Percentiles rank a stretch among this genome's conserved stretches.
These are phyloP conservation scores for Cystobasidium slooffiae DNA, from an alignment of 1,284 basidiomycete species.

Conservation along the genomic window DNA sequence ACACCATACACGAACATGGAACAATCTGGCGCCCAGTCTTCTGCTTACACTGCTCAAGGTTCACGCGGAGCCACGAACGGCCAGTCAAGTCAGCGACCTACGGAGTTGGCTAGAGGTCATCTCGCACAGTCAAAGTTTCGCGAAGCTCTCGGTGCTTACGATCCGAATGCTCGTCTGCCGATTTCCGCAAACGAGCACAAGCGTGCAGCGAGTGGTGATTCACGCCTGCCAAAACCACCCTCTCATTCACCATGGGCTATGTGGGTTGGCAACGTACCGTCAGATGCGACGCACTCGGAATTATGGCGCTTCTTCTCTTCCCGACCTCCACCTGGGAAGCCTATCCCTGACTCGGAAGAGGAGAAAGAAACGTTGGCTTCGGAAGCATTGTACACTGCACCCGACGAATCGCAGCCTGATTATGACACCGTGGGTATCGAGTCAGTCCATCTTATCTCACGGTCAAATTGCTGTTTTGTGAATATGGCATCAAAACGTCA, in stretches of 20 bases:
- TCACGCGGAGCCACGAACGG: background rate
- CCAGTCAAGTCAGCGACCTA: slow-evolving; percentile 25
- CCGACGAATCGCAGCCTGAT: slow-evolving; percentile 47
- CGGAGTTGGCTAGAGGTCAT: slow-evolving; percentile 46
- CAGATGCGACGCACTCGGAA: slow-evolving; percentile 81
- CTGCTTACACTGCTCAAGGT: background rate
- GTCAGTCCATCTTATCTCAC: slow-evolving; percentile 88
- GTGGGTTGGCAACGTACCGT: slow-evolving; percentile 89
- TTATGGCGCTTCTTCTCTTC: slow-evolving; percentile 81
- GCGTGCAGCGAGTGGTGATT: slow-evolving; percentile 12
- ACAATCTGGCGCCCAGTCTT: background rate
- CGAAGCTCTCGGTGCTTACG: slow-evolving; percentile 38
- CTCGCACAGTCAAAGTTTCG: slow-evolving; percentile 47
- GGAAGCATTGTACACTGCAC: slow-evolving; percentile 38
- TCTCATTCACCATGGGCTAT: slow-evolving; percentile 65
- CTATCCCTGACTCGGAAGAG: slow-evolving; percentile 45
- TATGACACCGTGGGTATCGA: slow-evolving; percentile 66
- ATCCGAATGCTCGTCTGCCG: slow-evolving; percentile 27
- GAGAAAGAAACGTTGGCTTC: slow-evolving; percentile 32
- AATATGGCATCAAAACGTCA: slow-evolving; percentile 74
- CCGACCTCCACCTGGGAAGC: slow-evolving; percentile 51
- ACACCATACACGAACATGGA: slow-evolving; percentile 9
- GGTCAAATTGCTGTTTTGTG: slow-evolving; percentile 91
- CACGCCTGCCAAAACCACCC: slow-evolving; percentile 50
- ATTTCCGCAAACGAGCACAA: slow-evolving; percentile 16